Conservation (phyloP, 768 basidiomycete species). For the Coprinopsis strossmayeri region DNA sequence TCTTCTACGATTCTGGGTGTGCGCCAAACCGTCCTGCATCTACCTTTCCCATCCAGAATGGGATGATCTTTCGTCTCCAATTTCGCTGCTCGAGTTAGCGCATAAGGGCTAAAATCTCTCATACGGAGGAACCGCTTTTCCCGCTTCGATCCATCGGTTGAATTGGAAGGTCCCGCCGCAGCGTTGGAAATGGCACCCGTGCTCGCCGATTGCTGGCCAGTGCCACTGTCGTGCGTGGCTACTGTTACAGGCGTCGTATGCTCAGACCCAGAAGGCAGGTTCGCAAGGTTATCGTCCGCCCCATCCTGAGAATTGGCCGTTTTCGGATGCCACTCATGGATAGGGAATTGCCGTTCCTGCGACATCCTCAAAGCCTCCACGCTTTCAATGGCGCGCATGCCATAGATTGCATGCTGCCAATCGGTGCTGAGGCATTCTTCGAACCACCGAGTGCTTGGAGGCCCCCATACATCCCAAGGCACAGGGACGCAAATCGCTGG, state of each 20-base stretch:
- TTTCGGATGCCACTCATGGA: slow-evolving; percentile 4
- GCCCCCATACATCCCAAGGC: slow-evolving; percentile 48
- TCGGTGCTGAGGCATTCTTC: slow-evolving; percentile 42
- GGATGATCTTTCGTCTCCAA: slow-evolving; percentile 3
- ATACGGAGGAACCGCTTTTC: slow-evolving; percentile 21
- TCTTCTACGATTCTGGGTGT: slow-evolving; percentile 31
- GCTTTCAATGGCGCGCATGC: slow-evolving; percentile 43
- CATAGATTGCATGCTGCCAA: slow-evolving; percentile 51
- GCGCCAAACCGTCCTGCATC: slow-evolving; percentile 22
- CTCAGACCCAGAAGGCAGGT: background rate
- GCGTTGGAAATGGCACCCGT: background rate
- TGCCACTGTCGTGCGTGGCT: background rate
- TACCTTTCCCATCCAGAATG: slow-evolving; percentile 19
- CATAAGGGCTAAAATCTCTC: slow-evolving; percentile 27
- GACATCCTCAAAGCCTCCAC: slow-evolving; percentile 16
- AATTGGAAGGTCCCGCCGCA: background rate
- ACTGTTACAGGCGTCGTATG: no score
- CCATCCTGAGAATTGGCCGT: background rate
- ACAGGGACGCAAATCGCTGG: slow-evolving; percentile 16
- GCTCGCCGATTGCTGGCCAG: background rate
- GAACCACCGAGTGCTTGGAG: slow-evolving; percentile 47
- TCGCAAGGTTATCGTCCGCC: background rate
- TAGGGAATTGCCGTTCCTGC: slow-evolving; percentile 6
- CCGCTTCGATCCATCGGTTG: background rate
- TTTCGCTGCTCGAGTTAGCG: slow-evolving; percentile 16